Base-by-base conservation (phyloP, 768 basidiomycete species). In the Tephrocybe sp. region DNA sequence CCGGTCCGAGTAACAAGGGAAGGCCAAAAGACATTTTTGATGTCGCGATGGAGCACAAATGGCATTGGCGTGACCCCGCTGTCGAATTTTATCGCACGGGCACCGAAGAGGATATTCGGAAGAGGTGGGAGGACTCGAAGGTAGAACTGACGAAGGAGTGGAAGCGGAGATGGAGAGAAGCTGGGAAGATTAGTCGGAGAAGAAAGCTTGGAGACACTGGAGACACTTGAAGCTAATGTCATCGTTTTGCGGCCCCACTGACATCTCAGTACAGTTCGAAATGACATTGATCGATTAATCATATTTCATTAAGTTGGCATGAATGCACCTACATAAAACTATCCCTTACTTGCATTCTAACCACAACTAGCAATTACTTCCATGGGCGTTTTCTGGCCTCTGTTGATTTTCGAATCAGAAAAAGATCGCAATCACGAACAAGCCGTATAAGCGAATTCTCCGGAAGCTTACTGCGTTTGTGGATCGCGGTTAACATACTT, bases 101-200 rank as follows among this genome's bases (percentile, higher is more conserved):
- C 51, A 76, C 71, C 13, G 73, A 76, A 34, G 79, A 81, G n/a
- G 81, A 83, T 59, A 86, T 89, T 32, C 73, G 78, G 43, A 74
- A 74, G 55, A 67, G 73, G 46, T 92, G 91, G 89, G 89, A 92
- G 60, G 77, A 71, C n/a, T 68, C 72, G 40, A 86, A 84, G 60
- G 75, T 72, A 0, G 79, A 82, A 47, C 65, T 92, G 65, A 92
- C 90, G 47, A 72, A 67, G 53, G 86, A 81, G 43, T 92, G 90
- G 89, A 90, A 89, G 69, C 80, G 80, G 61, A 68, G 87, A 41
- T 83, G 82, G 67, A 78, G 84, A 51, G 90, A 92, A 61, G 90
- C 88, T 12, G 77, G 80, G 41, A 89, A 89, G 67, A 72, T 79
- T 20, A 76, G 74, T 55, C 69, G 78, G 56, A 69, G 84, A 52